Evolutionary conservation across 257 asterid genomes (phyloP).

Genomic region (Ophiorrhiza pumila): DNA sequence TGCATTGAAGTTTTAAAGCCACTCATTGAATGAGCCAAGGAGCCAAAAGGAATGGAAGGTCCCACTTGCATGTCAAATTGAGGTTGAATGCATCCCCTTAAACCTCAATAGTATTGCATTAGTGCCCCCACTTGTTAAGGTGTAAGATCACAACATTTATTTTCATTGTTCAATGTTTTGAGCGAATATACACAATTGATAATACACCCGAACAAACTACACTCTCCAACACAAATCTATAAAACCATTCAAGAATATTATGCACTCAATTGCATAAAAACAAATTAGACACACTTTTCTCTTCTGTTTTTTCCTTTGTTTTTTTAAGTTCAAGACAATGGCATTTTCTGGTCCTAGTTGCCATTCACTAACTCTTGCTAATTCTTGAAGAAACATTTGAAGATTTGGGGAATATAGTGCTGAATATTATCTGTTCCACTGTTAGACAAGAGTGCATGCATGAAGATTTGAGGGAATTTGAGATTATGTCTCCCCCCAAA

Average conservation of each 20-base stretch:
- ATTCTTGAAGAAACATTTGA: background rate
- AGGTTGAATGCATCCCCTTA: conserved; percentile 42
- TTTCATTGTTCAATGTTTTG: conserved; percentile 33
- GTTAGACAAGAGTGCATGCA: background rate
- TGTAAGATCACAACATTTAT: conserved; percentile 31
- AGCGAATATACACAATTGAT: conserved; percentile 26
- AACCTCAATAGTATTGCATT: conserved; percentile 24
- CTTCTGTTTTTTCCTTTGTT: conserved; percentile 17
- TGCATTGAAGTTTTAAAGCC: conserved; percentile 18
- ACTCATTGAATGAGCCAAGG: conserved; percentile 27
- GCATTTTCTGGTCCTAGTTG: conserved; percentile 14
- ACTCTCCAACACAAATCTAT: conserved; percentile 26
- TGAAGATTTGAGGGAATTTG: conserved; percentile 11
- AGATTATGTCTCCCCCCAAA: conserved; percentile 10
- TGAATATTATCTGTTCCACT: background rate
- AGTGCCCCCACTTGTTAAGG: conserved; percentile 38
- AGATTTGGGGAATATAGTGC: conserved; percentile 20
- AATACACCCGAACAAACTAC: conserved; percentile 32
- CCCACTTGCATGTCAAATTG: conserved; percentile 27
- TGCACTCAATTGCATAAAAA: conserved; percentile 6
- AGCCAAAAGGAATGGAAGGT: conserved; percentile 26
- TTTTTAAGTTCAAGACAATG: too few species aligned
- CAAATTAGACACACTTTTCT: conserved; percentile 15
- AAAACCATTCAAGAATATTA: conserved; percentile 13
- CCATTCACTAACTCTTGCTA: conserved; percentile 1